phyloP scores from a whole-genome alignment of 345 rosid species.

The Rubroshorea leprosula region DNA sequence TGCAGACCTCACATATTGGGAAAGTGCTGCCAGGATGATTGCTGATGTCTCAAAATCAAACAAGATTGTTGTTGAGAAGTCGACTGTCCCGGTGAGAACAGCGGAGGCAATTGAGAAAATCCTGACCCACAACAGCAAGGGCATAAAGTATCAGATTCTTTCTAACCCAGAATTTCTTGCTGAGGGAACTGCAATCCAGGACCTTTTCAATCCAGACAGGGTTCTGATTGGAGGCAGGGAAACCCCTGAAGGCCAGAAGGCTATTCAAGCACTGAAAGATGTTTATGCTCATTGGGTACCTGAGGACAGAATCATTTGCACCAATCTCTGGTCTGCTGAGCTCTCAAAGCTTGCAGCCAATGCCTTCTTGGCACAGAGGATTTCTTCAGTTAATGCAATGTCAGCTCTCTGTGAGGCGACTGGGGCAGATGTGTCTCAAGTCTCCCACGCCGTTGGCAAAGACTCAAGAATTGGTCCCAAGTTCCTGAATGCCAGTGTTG shows the following conservation, averaged over 20 bases:
- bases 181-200: slow-evolving; percentile 76
- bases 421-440: slow-evolving; percentile 69
- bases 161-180: slow-evolving; percentile 90
- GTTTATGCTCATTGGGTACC: slow-evolving; percentile 90
- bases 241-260: slow-evolving; percentile 61
- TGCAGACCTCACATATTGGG: slow-evolving; percentile 84
- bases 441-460: slow-evolving; percentile 62
- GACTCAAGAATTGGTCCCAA: slow-evolving; percentile 73
- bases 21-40: slow-evolving; percentile 83
- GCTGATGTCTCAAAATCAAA: slow-evolving; percentile 73
- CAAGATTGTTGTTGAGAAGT: slow-evolving; percentile 86
- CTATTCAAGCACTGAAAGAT: slow-evolving; percentile 53
- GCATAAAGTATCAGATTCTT: slow-evolving; percentile 76
- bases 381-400: slow-evolving; percentile 84
- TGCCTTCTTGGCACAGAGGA: slow-evolving; percentile 83
- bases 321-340: slow-evolving; percentile 93
- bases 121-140: slow-evolving; percentile 68
- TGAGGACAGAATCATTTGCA: slow-evolving; percentile 48
- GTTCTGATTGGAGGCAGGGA: slow-evolving; percentile 85
- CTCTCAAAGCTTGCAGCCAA: slow-evolving; percentile 84
- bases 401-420: slow-evolving; percentile 86
- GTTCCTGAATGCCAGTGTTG: slow-evolving; percentile 80
- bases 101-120: slow-evolving; percentile 85
- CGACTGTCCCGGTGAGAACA: slow-evolving; percentile 82
- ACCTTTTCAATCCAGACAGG: slow-evolving; percentile 65